A percentile compares a stretch with the other conserved stretches of the same genome.
Evolutionary conservation across 2,329 filamentous ascomycete genomes (phyloP).

Genomic region (Alternaria sp.): DNA sequence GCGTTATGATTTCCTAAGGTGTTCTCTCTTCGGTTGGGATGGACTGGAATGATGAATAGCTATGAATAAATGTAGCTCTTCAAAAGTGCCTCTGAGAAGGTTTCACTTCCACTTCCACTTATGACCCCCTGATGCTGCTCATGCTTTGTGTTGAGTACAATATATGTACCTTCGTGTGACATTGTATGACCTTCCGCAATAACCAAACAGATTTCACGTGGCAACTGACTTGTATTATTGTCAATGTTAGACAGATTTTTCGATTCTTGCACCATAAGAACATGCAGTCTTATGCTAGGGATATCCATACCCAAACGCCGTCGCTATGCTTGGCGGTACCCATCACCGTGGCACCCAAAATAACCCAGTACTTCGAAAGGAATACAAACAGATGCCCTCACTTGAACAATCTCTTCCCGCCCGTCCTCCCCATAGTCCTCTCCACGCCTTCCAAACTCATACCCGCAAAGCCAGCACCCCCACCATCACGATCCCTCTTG

Average conservation of each 20-base stretch:
- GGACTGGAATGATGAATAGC: constrained; percentile 33
- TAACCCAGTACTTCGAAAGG: neutral
- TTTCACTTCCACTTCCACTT: constrained; percentile 24
- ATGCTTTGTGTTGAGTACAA: neutral
- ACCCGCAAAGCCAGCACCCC: constrained; percentile 62
- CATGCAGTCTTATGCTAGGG: neutral
- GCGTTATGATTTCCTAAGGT: constrained; percentile 36
- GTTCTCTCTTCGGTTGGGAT: constrained; percentile 37
- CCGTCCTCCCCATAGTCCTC: constrained; percentile 54
- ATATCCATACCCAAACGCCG: constrained; percentile 15
- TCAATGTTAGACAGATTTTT: neutral
- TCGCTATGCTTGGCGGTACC: constrained; percentile 15
- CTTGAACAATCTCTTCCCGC: constrained; percentile 57
- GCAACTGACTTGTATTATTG: neutral
- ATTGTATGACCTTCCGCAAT: neutral
- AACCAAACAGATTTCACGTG: neutral
- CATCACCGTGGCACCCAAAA: neutral
- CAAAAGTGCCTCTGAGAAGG: constrained; percentile 36
- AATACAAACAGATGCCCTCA: constrained; percentile 24
- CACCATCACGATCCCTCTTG: constrained; percentile 68
- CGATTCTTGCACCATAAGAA: neutral
- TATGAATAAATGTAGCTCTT: constrained; percentile 41
- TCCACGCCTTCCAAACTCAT: constrained; percentile 59
- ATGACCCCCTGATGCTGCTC: neutral
- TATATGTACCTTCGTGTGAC: neutral